These are phyloP conservation scores for Schizophyllum amplum DNA, from an alignment of 1,284 basidiomycete species.

Conservation along the genomic window DNA sequence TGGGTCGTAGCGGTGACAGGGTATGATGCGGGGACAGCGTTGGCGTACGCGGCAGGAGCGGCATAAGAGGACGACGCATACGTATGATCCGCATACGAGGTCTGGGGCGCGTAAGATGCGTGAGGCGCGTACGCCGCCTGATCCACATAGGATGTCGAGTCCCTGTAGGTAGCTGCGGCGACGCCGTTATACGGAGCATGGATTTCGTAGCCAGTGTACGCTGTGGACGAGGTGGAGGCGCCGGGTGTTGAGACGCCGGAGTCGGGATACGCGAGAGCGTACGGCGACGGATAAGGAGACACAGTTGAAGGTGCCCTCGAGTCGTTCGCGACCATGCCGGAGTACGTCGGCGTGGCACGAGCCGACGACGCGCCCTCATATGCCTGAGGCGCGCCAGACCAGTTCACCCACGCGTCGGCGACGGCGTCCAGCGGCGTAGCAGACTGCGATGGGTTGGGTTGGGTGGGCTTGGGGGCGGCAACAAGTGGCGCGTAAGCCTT, in stretches of 20 bases:
- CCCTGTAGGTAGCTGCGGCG: not conserved
- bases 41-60: not conserved
- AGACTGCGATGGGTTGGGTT: no score
- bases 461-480: no score
- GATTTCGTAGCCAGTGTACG: not conserved
- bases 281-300: not conserved
- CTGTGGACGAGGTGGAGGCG: not conserved
- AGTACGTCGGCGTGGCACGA: not conserved
- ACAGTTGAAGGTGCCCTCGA: not conserved
- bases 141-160: not conserved
- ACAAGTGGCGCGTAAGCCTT: no score
- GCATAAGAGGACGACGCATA: not conserved
- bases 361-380: not conserved
- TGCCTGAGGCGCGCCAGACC: no score
- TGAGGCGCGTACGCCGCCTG: no score
- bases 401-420: not conserved
- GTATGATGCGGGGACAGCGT: no score
- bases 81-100: not conserved
- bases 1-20: no score
- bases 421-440: not conserved
- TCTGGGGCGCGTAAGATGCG: no score
- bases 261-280: not conserved
- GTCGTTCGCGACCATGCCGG: no score
- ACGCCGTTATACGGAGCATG: not conserved
- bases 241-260: not conserved